phyloP scores from a whole-genome alignment of 2,329 filamentous ascomycete species.

The Didymellaceae sp. region DNA sequence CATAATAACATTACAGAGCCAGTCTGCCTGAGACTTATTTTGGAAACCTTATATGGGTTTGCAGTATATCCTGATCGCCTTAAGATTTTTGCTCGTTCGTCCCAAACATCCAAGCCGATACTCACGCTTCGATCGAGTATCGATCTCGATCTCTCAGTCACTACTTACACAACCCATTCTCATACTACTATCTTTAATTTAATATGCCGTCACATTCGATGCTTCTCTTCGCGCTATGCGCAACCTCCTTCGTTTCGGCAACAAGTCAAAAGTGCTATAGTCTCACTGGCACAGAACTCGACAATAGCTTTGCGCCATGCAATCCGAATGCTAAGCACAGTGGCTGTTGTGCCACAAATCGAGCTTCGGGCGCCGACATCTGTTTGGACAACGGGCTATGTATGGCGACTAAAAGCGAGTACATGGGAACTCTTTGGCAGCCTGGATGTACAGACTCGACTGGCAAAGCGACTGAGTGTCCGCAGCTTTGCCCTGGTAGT shows the following conservation, averaged over 20 bases:
- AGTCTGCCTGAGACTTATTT: conserved; percentile 22
- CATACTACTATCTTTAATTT: conserved; percentile 15
- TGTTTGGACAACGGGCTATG: conserved; percentile 45
- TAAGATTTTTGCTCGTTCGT: conserved; percentile 5
- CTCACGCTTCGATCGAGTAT: conserved; percentile 5
- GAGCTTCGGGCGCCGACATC: conserved; percentile 33
- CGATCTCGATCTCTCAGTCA: background rate
- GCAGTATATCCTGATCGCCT: conserved; percentile 11
- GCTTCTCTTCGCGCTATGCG: conserved; percentile 22
- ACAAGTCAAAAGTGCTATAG: conserved; percentile 39
- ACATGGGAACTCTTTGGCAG: conserved; percentile 44
- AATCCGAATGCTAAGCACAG: conserved; percentile 38
- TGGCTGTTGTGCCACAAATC: conserved; percentile 43
- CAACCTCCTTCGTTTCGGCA: conserved; percentile 20
- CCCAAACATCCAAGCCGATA: too few species aligned
- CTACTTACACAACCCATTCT: background rate
- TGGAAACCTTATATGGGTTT: conserved; percentile 24
- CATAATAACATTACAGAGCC: conserved; percentile 34
- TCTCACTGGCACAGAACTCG: conserved; percentile 38
- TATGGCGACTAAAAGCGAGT: conserved; percentile 38
- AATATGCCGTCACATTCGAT: conserved; percentile 26
- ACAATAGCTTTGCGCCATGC: conserved; percentile 39
- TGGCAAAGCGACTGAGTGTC: conserved; percentile 37
- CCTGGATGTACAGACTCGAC: conserved; percentile 46
- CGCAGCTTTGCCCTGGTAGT: conserved; percentile 41